Base-by-base conservation (phyloP, 306 rosid species). In the Potentilla sterilis region DNA sequence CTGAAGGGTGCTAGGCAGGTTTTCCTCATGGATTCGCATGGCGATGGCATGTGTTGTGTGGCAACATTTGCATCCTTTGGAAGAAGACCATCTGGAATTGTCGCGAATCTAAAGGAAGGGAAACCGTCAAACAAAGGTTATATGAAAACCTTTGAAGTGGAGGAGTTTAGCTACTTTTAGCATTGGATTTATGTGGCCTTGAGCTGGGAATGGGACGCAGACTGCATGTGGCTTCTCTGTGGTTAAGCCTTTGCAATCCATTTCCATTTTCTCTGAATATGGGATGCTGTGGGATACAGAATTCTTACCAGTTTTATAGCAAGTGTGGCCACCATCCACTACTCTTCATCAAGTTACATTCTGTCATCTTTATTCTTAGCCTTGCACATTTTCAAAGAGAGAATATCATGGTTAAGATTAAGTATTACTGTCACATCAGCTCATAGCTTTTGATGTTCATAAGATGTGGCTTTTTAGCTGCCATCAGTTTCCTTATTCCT, bases 101-200 rank as follows among this genome's bases (percentile, higher is more conserved):
- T 57, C 16, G 67, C 72, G n/a, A 84, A 84, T 14, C 51, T 35
- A 57, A 83, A 83, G n/a, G 75, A 40, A 3, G 84, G 77, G 22
- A 80, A 62, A 6, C 82, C 82, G 3, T 75, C 28, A 0, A 79
- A 80, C 86, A 14, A 79, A 83, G 62, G 87, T 84, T 61, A 80
- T 43, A 35, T 80, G 77, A 19, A 84, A 84, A 52, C 87, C 82
- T 21, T 47, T 72, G 71, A 14, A 32, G 46, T 84, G 82, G 55
- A 80, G 84, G 35, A 84, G 82, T 37, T 84, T 84, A 16, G 82
- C 80, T 11, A 84, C 22, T 32, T 74, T 70, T 2, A 77, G 46
- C 87, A 77, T 81, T 38, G 87, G 80, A 42, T 76, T 83, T 37
- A 80, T 69, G 35, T 83, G 84, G 62, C 87, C 82, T 65, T 84